Evolutionary conservation across 2,329 filamentous ascomycete species (phyloP).

Genomic region (Epichloe hybrida): DNA sequence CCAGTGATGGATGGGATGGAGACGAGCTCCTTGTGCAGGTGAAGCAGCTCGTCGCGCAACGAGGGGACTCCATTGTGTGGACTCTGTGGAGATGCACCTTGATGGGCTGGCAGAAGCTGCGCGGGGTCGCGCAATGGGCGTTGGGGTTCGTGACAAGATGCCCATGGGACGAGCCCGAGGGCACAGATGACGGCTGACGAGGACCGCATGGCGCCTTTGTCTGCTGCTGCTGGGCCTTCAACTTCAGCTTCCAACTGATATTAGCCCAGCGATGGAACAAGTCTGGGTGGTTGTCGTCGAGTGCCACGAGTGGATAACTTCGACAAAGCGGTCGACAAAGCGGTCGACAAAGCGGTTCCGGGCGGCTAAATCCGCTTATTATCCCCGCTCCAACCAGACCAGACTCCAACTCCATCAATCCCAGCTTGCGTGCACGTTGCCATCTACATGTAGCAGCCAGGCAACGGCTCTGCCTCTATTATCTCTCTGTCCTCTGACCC

Average conservation of each 20-base stretch:
- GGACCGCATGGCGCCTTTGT: not conserved
- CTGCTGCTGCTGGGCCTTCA: no score
- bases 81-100: not conserved
- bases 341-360: not conserved
- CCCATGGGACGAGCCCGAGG: constrained; percentile 5
- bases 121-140: constrained; percentile 1
- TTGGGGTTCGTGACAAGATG: constrained; percentile 5
- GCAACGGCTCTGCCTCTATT: no score
- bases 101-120: not conserved
- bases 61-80: constrained; percentile 14
- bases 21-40: constrained; percentile 63
- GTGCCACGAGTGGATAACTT: no score
- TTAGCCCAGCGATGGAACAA: no score
- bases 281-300: not conserved
- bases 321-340: no score
- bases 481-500: no score
- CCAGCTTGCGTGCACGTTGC: no score
- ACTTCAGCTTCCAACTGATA: no score
- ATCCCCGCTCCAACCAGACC: no score
- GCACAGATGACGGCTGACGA: constrained; percentile 1
- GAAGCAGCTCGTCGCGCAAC: constrained; percentile 43
- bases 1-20: constrained; percentile 58
- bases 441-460: no score
- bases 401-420: no score
- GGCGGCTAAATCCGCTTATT: not conserved